A percentile compares a stretch with the other conserved stretches of the same genome.
phyloP scores from a whole-genome alignment of 129 eudicot species.

The Deinandra increscens region DNA sequence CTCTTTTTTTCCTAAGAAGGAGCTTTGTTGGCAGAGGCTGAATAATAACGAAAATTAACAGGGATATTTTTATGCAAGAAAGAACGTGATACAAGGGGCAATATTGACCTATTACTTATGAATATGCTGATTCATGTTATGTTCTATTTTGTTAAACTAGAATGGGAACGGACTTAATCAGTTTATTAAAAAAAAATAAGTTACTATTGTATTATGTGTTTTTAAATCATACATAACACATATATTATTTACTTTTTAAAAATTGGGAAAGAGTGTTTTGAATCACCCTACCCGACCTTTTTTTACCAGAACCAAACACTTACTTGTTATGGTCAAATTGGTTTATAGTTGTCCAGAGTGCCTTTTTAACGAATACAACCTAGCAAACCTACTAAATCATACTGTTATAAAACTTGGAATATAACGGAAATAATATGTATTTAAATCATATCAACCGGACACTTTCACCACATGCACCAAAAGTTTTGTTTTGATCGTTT shows the following conservation, averaged over 20 bases:
- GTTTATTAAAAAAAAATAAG: neutral
- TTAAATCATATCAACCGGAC: neutral
- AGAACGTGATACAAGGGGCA: neutral
- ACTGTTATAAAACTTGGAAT: neutral
- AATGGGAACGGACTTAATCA: neutral
- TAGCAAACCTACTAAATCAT: neutral
- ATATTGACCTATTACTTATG: neutral
- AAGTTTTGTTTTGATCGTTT: neutral
- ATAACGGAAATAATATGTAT: neutral
- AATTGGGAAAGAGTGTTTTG: neutral
- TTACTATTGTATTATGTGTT: neutral
- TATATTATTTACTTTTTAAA: neutral
- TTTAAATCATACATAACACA: neutral
- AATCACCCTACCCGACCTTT: neutral
- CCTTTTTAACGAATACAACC: neutral
- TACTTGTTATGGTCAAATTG: neutral
- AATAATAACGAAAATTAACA: slow-evolving; percentile 15
- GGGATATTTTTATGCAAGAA: neutral
- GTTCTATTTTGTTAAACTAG: neutral
- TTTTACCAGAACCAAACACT: neutral
- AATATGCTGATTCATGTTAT: neutral
- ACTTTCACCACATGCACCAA: neutral
- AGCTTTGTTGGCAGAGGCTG: slow-evolving; percentile 96
- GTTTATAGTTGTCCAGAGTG: neutral
- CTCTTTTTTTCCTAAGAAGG: slow-evolving; percentile 73